These are phyloP conservation scores for Oldenlandia corymbosa DNA, from an alignment of 257 asterid species.

Conservation along the genomic window DNA sequence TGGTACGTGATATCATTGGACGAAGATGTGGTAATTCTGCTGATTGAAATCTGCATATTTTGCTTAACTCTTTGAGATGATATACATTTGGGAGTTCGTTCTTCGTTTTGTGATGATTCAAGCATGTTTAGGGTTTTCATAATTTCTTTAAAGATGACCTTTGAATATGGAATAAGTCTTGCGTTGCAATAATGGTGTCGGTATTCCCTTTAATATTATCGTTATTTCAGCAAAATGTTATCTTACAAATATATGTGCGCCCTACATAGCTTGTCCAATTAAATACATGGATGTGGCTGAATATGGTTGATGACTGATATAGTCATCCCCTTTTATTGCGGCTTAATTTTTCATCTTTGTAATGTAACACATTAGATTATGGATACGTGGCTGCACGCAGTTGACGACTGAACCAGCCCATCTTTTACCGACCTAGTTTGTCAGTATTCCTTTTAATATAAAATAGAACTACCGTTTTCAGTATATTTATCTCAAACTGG, in stretches of 20 bases:
- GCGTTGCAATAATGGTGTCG: neutral
- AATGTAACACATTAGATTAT: too few species aligned
- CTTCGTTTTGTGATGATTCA: conserved; percentile 1
- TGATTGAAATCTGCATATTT: neutral
- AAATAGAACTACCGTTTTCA: neutral
- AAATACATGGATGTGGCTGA: too few species aligned
- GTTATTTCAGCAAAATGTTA: neutral
- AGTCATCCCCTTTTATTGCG: too few species aligned
- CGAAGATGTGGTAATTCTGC: neutral
- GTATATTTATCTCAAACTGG: neutral
- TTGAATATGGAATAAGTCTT: neutral
- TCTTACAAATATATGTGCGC: neutral
- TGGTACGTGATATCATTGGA: neutral
- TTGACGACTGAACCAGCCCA: neutral
- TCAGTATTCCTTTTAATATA: neutral
- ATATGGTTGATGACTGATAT: too few species aligned
- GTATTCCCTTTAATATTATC: neutral
- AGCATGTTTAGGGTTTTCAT: neutral
- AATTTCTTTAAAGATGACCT: neutral
- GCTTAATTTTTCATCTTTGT: too few species aligned
- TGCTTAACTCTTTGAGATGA: neutral
- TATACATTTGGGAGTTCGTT: neutral
- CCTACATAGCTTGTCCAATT: neutral
- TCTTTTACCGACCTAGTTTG: neutral
- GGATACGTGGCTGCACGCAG: neutral